Base-by-base conservation (phyloP, 805 yeast species). In the Yamadazyma sp. region DNA sequence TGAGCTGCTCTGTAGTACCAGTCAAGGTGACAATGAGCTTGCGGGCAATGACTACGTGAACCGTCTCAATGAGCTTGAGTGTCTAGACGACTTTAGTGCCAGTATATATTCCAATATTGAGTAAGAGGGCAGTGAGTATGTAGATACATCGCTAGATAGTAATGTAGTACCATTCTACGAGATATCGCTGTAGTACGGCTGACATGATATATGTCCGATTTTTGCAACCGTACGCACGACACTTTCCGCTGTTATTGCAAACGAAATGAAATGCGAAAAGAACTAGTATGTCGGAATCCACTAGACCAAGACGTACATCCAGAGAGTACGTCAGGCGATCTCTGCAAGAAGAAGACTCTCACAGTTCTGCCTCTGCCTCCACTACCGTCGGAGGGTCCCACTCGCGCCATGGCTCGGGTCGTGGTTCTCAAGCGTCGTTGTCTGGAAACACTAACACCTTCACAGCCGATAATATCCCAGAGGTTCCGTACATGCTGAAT, bases 21-120 rank as follows among this genome's bases (percentile, higher is more conserved):
- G 44, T 15, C 41, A 46, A 5, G 39, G 37, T 9, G 39, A 40
- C 6, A 16, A 14, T n/a, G 58, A 59, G 28, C 41, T 54, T 14
- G 40, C 59, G 1, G 74, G 73, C 9, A 68, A 68, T 43, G 52
- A 57, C 11, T 68, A 59, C 46, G 51, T 68, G 23, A 66, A 63
- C 48, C 57, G 44, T 36, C 45, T 66, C 40, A 65, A 64, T 48
- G 61, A 57, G 26, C 49, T 61, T 21, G 80, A 77, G 12, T 88
- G 81, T 46, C 71, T 90, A 40, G 95, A 86, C 47, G 96, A 88
- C 43, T 73, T 90, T 48, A 82, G 95, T 62, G 97, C 97, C 4
- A 74, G 88, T 48, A 90, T 90, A 6, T 90, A 90, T 59, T 83
- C 95, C 13, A 88, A 88, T 53, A 86, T 84, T 46, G 73, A 67